Evolutionary conservation across 495 filamentous ascomycete species (phyloP), one percentile per base, ranked within the genome.

Genomic region (Jackrogersella multiformis): DNA sequence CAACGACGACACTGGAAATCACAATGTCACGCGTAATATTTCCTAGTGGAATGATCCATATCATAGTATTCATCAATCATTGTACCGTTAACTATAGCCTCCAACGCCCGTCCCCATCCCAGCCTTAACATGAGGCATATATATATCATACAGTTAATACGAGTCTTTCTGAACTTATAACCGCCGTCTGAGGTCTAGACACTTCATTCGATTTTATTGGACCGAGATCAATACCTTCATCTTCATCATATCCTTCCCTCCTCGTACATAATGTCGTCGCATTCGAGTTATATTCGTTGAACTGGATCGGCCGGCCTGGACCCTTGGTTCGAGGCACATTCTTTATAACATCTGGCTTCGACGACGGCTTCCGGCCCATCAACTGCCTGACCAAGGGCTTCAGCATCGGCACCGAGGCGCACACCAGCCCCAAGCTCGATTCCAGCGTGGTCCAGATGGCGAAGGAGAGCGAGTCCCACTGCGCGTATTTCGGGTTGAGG

Each of bases 361-460:
- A 61, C 2, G 69, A 70, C 12, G 69, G 64, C 18, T 68, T 69
- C n/a, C 49, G 39, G 13, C 69, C 69, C 64, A 64, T 71, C 42
- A 71, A 20, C 30, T 71, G 58, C 52, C 69, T 38, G 18, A 69
- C 26, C 20, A 71, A 32, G 7, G 69, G 69, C 56, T 65, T 68
- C 20, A 71, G 36, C 69, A 71, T 71, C 28, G 69, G 69, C 7
- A 71, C 46, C 30, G 64, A 71, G 12, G 69, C 69, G 49, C 69
- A 71, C n/a, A 71, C 26, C 12, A 71, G 32, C 3, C 69, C 69
- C 15, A 71, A 30, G 30, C 65, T 71, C 30, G 63, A 71, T 32
- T 71, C 69, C 5, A 71, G 48, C 24, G 64, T 71, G 12, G 69
- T 71, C 69, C 69, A 71, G 46, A 71, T 71, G 7, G 69, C 64